Evolutionary conservation across 169 alveolate species (phyloP), one percentile per base, ranked within the genome.

Genomic region (Plasmodium relictum): DNA sequence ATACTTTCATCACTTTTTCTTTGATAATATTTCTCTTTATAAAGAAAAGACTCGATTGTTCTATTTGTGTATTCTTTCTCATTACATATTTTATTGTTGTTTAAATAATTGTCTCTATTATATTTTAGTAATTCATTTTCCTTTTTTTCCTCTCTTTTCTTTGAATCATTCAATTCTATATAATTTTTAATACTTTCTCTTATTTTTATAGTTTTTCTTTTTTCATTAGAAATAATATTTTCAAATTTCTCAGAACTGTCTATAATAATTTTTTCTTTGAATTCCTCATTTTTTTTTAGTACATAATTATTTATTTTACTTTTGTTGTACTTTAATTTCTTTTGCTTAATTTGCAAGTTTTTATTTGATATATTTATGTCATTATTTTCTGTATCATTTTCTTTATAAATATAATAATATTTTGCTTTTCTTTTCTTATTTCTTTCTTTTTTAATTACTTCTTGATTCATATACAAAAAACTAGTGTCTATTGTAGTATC

Each of bases 161-260:
- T 62, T 9, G 61, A 37, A 9, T 14, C 42, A 39, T 74, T 68
- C 85, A 83, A 18, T 62, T 83, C 91, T 14, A 83, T 83, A 45
- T 68, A 83, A 45, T 69, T 68, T 14, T 66, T 83, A 31, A 83
- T 83, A 26, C 61, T 56, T 16, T 83, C 91, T 12, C 66, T 56
- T 37, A 68, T 83, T 59, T 83, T 83, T 8, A 83, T 14, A 12
- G 71, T 54, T 54, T 56, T 83, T 26, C 73, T 54, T 45, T 41
- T 61, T 16, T 68, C 80, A 44, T 68, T 58, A 26, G 20, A 37
- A 61, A 50, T 66, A 22, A 66, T 63, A 39, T 78, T 66, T n/a
- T 78, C 89, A 65, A 63, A 48, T 20, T 78, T 70, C 3, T 78
- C 78, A 24, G 41, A 63, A 59, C 70, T 78, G 41, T 78, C 89